Evolutionary conservation across 1,284 basidiomycete species (phyloP), one percentile per base, ranked within the genome.

Genomic region (Pseudozyma hubeiensis): DNA sequence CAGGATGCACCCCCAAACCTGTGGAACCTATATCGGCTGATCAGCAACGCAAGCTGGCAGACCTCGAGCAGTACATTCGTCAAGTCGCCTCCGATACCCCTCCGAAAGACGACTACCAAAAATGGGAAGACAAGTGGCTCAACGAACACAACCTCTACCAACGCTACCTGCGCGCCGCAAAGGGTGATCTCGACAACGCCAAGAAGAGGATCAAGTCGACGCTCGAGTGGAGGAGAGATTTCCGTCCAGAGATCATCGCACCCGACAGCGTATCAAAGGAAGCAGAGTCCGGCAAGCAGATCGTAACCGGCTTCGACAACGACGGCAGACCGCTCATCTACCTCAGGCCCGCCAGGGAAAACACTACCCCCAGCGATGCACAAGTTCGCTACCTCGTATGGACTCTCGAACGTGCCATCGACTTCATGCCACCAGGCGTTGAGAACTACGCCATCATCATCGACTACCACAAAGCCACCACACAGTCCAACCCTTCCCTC

Each of bases 381-480:
- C 82, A 84, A 53, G 74, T 84, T 41, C 57, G 77, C 7, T 82
- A 78, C 68, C 67, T 84, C 46, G 81, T 84, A 10, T 84, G 65
- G 59, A 77, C 69, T 10, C 55, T 84, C 24, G 82, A 84, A 60
- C 72, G 82, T 13, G 77, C 78, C 39, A 71, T 82, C 48, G 75
- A 83, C 53, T 49, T 83, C 24, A 78, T 81, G 74, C 81, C 79
- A 0, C 49, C 56, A 1, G 77, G 75, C 29, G 76, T 79, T 29
- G 76, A 74, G 31, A 79, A 79, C 24, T 64, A 81, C 31, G 71
- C 77, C 30, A 74, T 81, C 54, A 47, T 84, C 40, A 74, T 82
- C 55, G 80, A 81, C 59, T 82, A 80, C 53, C 50, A 73, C 33
- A 63, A 61, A 13, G 73, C 80, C 9, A 77, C 66, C 1, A 44